Conservation (phyloP, 208 protist species). For the Crithidia bombi region DNA sequence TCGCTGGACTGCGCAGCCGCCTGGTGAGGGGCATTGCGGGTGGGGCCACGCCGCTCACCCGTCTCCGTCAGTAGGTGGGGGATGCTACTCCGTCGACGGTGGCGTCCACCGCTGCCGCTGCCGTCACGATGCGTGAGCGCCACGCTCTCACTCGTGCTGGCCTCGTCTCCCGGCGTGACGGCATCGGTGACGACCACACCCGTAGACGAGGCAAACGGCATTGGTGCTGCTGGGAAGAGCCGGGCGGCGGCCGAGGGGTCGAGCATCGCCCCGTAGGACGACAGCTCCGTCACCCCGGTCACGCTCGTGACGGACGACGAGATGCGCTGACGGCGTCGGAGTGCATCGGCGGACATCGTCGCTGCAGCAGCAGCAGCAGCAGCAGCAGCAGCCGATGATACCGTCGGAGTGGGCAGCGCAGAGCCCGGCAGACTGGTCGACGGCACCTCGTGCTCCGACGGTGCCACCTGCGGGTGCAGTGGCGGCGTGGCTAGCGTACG, state of each 20-base stretch:
- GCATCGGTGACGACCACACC: neutral
- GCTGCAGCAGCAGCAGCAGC: neutral
- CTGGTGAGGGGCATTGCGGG: neutral
- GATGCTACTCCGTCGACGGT: neutral
- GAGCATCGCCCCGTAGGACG: neutral
- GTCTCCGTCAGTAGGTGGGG: neutral
- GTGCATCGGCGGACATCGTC: neutral
- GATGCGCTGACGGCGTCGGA: neutral
- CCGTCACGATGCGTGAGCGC: neutral
- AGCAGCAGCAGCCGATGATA: neutral
- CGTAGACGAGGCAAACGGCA: neutral
- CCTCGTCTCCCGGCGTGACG: neutral
- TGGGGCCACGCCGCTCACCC: neutral
- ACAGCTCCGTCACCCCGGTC: neutral
- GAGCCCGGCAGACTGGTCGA: neutral
- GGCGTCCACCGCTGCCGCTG: neutral
- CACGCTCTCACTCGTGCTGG: neutral
- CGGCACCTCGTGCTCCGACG: neutral
- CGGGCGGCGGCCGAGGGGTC: neutral
- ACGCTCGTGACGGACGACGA: neutral
- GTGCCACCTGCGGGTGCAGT: constrained; percentile 8
- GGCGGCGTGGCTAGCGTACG: constrained; percentile 5
- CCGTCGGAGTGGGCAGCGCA: neutral
- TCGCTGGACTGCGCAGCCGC: neutral
- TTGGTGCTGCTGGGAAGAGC: neutral